Percentiles rank a stretch among this genome's conserved stretches.
Evolutionary conservation across 2,329 filamentous ascomycete species (phyloP).

Genomic region (Monilinia fructigena): DNA sequence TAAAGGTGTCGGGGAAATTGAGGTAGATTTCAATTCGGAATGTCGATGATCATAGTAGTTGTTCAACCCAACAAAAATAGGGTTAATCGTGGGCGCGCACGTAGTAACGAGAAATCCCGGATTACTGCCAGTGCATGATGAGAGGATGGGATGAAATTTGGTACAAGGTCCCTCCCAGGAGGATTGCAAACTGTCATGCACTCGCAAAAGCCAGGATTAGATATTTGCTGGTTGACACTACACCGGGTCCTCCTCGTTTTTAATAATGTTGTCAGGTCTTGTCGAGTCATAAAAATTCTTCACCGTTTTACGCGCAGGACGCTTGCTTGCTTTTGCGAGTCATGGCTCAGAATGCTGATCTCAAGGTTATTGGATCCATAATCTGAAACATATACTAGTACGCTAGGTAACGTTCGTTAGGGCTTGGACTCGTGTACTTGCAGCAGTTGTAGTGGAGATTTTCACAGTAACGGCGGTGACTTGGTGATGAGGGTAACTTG

Average conservation of each 20-base stretch:
- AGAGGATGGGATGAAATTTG: slow-evolving; percentile 1
- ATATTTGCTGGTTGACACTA: neutral
- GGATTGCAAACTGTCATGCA: slow-evolving; percentile 5
- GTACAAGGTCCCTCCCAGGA: slow-evolving; percentile 13
- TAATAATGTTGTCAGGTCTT: neutral
- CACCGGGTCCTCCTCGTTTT: neutral
- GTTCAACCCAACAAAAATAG: neutral
- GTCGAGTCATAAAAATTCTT: slow-evolving; percentile 4
- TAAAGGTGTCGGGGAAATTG: neutral
- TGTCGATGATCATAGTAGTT: neutral
- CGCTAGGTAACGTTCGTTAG: slow-evolving; percentile 16
- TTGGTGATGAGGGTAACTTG: neutral
- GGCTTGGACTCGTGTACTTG: neutral
- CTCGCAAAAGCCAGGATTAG: neutral
- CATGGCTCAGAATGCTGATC: slow-evolving; percentile 11
- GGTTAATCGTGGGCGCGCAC: neutral
- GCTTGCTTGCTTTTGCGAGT: slow-evolving; percentile 6
- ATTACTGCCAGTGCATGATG: slow-evolving; percentile 12
- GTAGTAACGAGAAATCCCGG: slow-evolving; percentile 2
- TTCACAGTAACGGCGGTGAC: slow-evolving; percentile 2
- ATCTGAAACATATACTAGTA: slow-evolving; percentile 19
- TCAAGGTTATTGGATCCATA: neutral
- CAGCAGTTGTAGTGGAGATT: neutral
- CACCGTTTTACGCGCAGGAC: slow-evolving; percentile 20
- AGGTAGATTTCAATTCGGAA: neutral